These are phyloP conservation scores for Phoenix roebelenii DNA, from an alignment of 176 grass and related monocot genomes.

Conservation along the genomic window DNA sequence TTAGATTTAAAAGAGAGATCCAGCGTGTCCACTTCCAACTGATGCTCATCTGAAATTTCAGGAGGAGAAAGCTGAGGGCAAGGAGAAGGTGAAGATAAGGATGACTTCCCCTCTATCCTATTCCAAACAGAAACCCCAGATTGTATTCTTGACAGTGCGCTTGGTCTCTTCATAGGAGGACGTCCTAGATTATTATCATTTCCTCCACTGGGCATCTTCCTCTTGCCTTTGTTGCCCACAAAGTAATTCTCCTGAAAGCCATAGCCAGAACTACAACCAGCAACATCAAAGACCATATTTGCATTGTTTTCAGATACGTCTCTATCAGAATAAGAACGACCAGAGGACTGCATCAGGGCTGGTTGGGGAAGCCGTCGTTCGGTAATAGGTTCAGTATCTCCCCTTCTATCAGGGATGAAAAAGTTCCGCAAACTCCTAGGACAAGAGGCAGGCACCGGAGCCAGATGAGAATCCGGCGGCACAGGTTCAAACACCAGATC, in stretches of 20 bases:
- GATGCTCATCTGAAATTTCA: conserved; percentile 20
- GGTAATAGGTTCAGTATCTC: not conserved
- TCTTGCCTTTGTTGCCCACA: conserved; percentile 39
- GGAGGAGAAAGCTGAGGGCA: conserved; percentile 5
- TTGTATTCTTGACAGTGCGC: conserved; percentile 36
- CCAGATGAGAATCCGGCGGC: not conserved
- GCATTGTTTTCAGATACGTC: conserved; percentile 21
- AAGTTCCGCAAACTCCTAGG: not conserved
- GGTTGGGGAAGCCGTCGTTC: not conserved
- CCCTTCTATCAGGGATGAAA: not conserved
- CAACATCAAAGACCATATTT: conserved; percentile 3
- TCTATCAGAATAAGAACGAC: not conserved
- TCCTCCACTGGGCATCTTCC: conserved; percentile 28
- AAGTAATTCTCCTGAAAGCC: conserved; percentile 11
- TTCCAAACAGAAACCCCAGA: conserved; percentile 60
- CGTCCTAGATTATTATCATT: conserved; percentile 13
- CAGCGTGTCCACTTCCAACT: not conserved
- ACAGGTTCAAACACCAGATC: not conserved
- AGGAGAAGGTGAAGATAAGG: conserved; percentile 24
- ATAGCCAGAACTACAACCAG: conserved; percentile 1
- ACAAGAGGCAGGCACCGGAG: too few species aligned
- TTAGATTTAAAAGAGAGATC: conserved; percentile 17
- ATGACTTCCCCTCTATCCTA: conserved; percentile 62
- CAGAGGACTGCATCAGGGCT: not conserved
- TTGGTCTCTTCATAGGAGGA: conserved; percentile 27